Percentiles rank a stretch among this genome's conserved stretches.
phyloP scores from a whole-genome alignment of 177 flowering plant genomes.

The Vitis hybrid region DNA sequence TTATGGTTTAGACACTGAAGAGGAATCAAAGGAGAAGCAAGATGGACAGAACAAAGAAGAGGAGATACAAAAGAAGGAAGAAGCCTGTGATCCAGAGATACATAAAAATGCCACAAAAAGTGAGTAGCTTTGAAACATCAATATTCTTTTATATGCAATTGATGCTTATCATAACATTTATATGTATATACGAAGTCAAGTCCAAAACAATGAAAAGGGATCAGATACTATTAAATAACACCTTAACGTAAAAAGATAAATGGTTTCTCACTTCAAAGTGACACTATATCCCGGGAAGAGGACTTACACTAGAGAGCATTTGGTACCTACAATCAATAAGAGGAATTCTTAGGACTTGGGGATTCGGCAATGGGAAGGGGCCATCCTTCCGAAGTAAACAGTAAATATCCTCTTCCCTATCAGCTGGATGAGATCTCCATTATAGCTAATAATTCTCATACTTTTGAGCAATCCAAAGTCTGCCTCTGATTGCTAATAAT shows the following conservation, averaged over 20 bases:
- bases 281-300: neutral
- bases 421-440: neutral
- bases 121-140: slow-evolving; percentile 6
- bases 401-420: neutral
- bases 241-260: neutral
- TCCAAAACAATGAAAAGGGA: too few species aligned
- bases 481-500: neutral
- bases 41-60: slow-evolving; percentile 3
- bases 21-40: neutral
- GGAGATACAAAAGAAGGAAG: slow-evolving; percentile 8
- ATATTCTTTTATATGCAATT: neutral
- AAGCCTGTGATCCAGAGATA: neutral
- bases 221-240: too few species aligned
- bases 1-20: neutral
- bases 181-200: too few species aligned
- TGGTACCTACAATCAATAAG: neutral
- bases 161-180: neutral
- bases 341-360: neutral
- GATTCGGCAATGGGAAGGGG: neutral
- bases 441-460: neutral
- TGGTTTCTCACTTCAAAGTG: neutral
- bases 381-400: neutral
- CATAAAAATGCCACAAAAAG: slow-evolving; percentile 1
- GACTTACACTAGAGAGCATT: neutral
- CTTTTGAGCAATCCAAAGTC: neutral